These are phyloP conservation scores for Candida gigantensis DNA, from an alignment of 1,139 yeast genomes.

Conservation along the genomic window DNA sequence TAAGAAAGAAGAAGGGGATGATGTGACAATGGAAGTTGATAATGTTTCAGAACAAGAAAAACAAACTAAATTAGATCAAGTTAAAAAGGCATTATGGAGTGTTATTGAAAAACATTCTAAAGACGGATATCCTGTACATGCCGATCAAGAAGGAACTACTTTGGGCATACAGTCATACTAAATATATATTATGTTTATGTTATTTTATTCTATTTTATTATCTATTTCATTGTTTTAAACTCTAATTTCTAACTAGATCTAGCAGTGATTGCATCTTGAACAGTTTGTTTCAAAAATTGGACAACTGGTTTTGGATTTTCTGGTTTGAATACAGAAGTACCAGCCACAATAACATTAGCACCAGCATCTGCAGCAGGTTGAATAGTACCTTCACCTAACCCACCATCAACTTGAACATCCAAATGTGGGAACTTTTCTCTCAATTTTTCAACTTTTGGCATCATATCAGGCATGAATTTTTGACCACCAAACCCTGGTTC, in stretches of 20 bases:
- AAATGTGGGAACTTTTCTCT: constrained; percentile 74
- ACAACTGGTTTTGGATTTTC: constrained; percentile 75
- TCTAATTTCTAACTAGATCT: constrained; percentile 13
- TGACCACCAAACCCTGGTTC: constrained; percentile 99
- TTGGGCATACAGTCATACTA: constrained; percentile 69
- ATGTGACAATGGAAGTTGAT: constrained; percentile 52
- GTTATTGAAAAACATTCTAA: constrained; percentile 56
- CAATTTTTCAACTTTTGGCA: constrained; percentile 85
- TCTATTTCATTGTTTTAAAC: too few relatives aligned
- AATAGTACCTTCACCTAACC: constrained; percentile 82
- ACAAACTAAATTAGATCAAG: constrained; percentile 43
- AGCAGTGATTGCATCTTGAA: constrained; percentile 27
- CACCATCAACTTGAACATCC: constrained; percentile 97
- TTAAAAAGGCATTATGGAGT: constrained; percentile 69
- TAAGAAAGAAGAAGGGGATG: constrained; percentile 46
- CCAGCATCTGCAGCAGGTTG: constrained; percentile 90
- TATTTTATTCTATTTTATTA: too few relatives aligned
- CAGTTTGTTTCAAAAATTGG: constrained; percentile 61
- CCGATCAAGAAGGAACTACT: constrained; percentile 76
- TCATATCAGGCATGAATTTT: constrained; percentile 91
- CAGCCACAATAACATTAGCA: constrained; percentile 97
- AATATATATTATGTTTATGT: constrained; percentile 1
- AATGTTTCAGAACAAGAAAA: constrained; percentile 28
- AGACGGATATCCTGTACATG: constrained; percentile 44
- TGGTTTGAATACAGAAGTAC: constrained; percentile 90